phyloP scores from a whole-genome alignment of 177 flowering plant species.

The Vitis hybrid region DNA sequence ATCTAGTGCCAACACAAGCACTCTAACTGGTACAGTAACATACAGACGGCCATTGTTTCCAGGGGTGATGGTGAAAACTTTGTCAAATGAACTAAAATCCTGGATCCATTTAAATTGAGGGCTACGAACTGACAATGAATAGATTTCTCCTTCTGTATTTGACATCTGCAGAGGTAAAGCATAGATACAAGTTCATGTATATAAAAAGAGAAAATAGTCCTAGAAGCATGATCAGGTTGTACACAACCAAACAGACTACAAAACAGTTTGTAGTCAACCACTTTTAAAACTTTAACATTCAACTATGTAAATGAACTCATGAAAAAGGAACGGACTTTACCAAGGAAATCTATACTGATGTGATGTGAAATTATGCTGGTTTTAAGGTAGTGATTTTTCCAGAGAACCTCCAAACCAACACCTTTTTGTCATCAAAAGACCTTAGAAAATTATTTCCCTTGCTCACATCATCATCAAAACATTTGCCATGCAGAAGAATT shows the following conservation, averaged over 20 bases:
- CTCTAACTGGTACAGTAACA: constrained; percentile 54
- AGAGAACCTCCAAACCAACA: no score
- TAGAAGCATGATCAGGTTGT: neutral
- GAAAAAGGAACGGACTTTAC: no score
- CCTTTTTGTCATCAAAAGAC: no score
- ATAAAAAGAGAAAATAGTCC: neutral
- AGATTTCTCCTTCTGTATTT: constrained; percentile 76
- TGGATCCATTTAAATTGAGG: constrained; percentile 82
- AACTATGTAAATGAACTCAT: no score
- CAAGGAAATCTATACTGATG: no score
- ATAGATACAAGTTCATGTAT: neutral
- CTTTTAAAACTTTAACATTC: neutral
- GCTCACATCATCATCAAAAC: no score
- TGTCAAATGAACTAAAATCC: constrained; percentile 71
- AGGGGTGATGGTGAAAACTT: constrained; percentile 42
- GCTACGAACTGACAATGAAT: constrained; percentile 56
- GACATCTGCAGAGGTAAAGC: constrained; percentile 55
- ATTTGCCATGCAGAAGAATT: no score
- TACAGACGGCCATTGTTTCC: constrained; percentile 86
- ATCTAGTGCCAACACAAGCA: constrained; percentile 67
- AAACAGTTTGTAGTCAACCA: neutral
- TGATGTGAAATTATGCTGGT: no score
- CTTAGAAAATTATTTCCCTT: no score
- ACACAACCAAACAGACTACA: neutral
- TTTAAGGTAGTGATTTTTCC: no score